Conservation (phyloP, 73 alveolate genomes). For the Diophrys appendiculata region DNA sequence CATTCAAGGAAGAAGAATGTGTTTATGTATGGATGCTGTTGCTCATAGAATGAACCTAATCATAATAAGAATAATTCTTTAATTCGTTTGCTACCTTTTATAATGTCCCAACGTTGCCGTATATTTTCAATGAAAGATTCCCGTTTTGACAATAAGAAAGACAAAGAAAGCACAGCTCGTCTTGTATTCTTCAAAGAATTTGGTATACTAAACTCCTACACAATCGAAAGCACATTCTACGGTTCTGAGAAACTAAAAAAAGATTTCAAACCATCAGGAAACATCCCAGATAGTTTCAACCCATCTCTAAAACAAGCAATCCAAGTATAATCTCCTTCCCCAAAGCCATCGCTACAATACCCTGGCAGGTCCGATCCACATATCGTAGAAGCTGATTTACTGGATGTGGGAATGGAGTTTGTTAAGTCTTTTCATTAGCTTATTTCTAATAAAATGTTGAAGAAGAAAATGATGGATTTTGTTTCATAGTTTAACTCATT, state of each 20-base stretch:
- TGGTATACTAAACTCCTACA: slow-evolving; percentile 45
- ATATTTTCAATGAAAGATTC: slow-evolving; percentile 46
- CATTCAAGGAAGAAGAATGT: no score
- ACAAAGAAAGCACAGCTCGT: slow-evolving; percentile 66
- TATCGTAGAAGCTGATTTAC: no score
- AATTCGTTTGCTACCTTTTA: slow-evolving; percentile 42
- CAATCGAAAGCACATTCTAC: slow-evolving; percentile 58
- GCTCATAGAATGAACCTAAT: slow-evolving; percentile 22
- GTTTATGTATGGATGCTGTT: slow-evolving; percentile 50
- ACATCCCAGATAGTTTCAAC: no score
- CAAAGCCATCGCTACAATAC: no score
- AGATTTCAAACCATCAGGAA: not conserved
- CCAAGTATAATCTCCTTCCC: no score
- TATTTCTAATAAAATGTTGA: no score
- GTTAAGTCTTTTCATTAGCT: no score
- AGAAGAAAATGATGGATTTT: no score
- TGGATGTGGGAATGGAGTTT: no score
- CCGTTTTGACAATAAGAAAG: slow-evolving; percentile 53
- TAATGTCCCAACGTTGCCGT: slow-evolving; percentile 27
- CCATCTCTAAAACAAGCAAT: no score
- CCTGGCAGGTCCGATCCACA: no score
- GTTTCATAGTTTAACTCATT: no score
- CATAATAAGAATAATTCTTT: slow-evolving; percentile 18
- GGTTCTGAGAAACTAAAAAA: slow-evolving; percentile 39
- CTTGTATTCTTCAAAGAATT: slow-evolving; percentile 61